Evolutionary conservation across 73 alveolate species (phyloP).

Genomic region (Urostyla sp.): DNA sequence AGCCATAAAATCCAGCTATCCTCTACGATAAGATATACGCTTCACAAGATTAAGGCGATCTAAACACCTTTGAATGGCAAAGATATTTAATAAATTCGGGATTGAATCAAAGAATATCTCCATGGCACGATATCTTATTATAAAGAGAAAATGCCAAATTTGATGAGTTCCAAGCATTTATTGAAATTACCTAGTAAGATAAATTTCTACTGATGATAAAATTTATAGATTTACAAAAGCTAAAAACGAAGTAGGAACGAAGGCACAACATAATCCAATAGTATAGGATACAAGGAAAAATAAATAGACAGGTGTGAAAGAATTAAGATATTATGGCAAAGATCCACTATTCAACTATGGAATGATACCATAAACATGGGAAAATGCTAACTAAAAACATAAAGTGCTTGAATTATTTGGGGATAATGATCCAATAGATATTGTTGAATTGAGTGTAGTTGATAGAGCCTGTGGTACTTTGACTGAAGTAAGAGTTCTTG

Average conservation of each 20-base stretch:
- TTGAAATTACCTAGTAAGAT: constrained; percentile 65
- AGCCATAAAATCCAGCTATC: not conserved
- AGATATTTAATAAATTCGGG: not conserved
- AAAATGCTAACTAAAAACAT: constrained; percentile 62
- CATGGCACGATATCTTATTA: constrained; percentile 78
- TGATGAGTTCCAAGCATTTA: constrained; percentile 29
- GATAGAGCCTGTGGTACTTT: constrained; percentile 59
- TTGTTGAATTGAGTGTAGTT: constrained; percentile 75
- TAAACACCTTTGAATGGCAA: not conserved
- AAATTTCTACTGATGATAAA: not conserved
- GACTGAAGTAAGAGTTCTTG: constrained; percentile 74
- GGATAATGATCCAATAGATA: constrained; percentile 92
- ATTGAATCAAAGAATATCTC: constrained; percentile 57
- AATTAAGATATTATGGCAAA: constrained; percentile 77
- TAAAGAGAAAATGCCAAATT: not conserved
- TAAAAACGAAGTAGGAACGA: constrained; percentile 81
- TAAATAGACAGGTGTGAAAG: constrained; percentile 72
- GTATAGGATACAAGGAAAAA: constrained; percentile 79
- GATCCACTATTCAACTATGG: constrained; percentile 89
- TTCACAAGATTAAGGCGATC: no score
- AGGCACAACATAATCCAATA: constrained; percentile 78
- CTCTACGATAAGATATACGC: no score
- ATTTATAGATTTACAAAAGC: constrained; percentile 56
- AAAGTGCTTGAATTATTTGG: constrained; percentile 67
- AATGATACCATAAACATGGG: constrained; percentile 93